Evolutionary conservation across 73 alveolate species (phyloP), one percentile per base, ranked within the genome.

Genomic region (Paramecium biaurelia): DNA sequence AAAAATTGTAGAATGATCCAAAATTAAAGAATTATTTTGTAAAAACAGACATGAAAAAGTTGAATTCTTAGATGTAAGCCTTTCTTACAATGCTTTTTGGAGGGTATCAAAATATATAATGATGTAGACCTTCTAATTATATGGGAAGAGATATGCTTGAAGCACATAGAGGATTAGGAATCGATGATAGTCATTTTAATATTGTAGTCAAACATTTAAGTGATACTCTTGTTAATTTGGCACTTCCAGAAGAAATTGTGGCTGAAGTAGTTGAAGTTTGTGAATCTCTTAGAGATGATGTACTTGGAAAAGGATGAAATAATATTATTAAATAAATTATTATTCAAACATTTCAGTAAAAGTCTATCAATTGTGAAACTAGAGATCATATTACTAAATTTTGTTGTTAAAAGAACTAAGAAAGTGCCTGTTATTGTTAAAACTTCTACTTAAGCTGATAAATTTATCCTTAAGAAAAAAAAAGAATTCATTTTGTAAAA

Each of bases 111-210:
- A 24, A 18, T 20, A 43, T 4, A 37, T 24, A 14, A 42, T 79
- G 24, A 43, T 47, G 20, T 79, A 79, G 90, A 18, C 74, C 70
- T 24, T 47, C 70, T 6, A 24, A 79, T 30, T 79, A 79, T 45
- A 20, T 24, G 21, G 90, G 90, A 14, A 92, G 90, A 70, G 58
- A 59, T 12, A 94, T 94, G 96, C 74, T 45, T 41, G 95, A 14
- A 12, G 96, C 96, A 10, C 97, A 94, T 72, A 53, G 35, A 34
- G 95, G 95, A 26, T 92, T 94, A 89, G 88, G 93, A 21, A 92
- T 94, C 42, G 82, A 49, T 58, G 92, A 72, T 82, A 57, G 67
- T 9, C 93, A 94, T 43, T 94, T 94, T 84, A 56, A 86, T 56
- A 28, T 37, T 24, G 92, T 94, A 37, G 94, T 89, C 28, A 76